Evolutionary conservation across 2,329 filamentous ascomycete genomes (phyloP).

Genomic region (Neurospora sp.): DNA sequence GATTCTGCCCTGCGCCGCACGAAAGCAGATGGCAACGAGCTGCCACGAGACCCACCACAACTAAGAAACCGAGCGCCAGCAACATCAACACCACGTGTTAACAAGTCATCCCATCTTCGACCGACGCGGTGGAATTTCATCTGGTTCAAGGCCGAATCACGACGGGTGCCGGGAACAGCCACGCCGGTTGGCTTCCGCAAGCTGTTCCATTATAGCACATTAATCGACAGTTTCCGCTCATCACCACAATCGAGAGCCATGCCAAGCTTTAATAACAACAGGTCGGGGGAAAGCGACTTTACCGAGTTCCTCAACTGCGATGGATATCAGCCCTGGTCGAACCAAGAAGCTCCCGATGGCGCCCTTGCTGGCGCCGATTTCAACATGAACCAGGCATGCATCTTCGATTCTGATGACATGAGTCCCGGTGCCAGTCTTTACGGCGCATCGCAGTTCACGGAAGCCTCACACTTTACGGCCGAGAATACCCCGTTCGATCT

Average conservation of each 20-base stretch:
- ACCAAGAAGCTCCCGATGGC: neutral
- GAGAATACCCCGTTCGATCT: neutral
- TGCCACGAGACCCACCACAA: neutral
- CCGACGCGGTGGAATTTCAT: neutral
- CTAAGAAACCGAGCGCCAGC: neutral
- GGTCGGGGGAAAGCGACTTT: neutral
- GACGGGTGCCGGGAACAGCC: neutral
- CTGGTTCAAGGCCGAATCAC: neutral
- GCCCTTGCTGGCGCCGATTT: conserved; percentile 2
- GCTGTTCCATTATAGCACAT: neutral
- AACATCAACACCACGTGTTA: neutral
- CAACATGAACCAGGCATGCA: conserved; percentile 10
- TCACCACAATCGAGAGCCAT: neutral
- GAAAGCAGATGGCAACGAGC: neutral
- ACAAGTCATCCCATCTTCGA: neutral
- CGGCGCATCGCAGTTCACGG: neutral
- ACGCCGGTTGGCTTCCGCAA: neutral
- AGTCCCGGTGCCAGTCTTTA: conserved; percentile 8
- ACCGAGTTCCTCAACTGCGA: neutral
- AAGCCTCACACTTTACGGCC: conserved; percentile 1
- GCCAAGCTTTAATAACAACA: neutral
- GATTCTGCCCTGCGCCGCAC: neutral
- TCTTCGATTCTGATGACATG: conserved; percentile 14
- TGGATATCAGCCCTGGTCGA: neutral
- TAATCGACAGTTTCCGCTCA: neutral